A percentile compares a stretch with the other conserved stretches of the same genome.
Conservation (phyloP, 2,329 filamentous ascomycete species). For the Botrytis tulipae region DNA sequence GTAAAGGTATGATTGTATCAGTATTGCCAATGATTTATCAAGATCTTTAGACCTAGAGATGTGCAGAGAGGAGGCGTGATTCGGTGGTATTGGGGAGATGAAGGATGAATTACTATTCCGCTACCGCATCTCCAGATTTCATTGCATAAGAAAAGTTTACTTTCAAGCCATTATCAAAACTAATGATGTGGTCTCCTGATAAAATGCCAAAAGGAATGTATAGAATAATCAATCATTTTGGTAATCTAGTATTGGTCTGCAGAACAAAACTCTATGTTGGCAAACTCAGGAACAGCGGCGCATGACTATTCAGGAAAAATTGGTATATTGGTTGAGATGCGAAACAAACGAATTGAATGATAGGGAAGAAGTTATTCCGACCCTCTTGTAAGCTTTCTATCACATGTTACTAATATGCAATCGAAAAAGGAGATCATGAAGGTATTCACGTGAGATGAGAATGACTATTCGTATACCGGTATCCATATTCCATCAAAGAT, state of each 20-base stretch:
- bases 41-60: not conserved
- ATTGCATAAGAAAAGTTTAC: not conserved
- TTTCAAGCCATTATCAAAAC: not conserved
- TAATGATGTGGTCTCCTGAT: conserved; percentile 11
- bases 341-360: conserved; percentile 2
- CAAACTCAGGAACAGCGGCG: not conserved
- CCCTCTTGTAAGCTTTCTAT: not conserved
- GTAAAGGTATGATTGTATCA: not conserved
- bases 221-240: conserved; percentile 2
- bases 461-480: not conserved
- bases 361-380: conserved; percentile 8
- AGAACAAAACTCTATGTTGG: conserved; percentile 7
- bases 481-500: not conserved
- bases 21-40: not conserved
- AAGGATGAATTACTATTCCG: not conserved
- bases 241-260: not conserved
- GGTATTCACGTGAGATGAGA: conserved; percentile 7
- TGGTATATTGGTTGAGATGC: not conserved
- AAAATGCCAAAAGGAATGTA: not conserved
- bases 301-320: not conserved
- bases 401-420: not conserved
- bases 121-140: not conserved
- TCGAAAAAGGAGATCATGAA: not conserved
- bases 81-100: conserved; percentile 1
- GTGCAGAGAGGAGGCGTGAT: not conserved